These are phyloP conservation scores for Coemansia reversa DNA, from an alignment of 192 early-diverging fungal genomes.

Conservation along the genomic window DNA sequence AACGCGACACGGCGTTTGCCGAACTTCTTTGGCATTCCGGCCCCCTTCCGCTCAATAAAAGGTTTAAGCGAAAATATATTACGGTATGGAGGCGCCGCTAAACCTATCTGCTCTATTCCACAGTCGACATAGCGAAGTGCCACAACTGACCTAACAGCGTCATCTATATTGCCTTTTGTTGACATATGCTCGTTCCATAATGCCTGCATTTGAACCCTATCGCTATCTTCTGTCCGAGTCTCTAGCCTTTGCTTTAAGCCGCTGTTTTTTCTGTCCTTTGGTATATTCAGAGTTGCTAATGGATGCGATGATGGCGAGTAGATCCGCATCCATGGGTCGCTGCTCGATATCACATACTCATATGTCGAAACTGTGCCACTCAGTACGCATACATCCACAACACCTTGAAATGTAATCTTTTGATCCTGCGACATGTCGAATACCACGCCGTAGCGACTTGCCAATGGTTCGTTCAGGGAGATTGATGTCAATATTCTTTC, in stretches of 20 bases:
- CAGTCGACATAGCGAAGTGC: conserved; percentile 35
- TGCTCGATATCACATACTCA: conserved; percentile 16
- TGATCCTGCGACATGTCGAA: conserved; percentile 20
- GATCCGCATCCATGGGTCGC: conserved; percentile 32
- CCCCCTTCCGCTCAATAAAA: conserved; percentile 15
- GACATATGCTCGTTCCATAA: conserved; percentile 16
- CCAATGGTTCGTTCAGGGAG: background rate
- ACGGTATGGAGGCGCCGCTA: conserved; percentile 31
- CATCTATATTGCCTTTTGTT: background rate
- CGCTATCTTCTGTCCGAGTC: background rate
- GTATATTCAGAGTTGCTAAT: conserved; percentile 16
- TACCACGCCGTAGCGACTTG: conserved; percentile 24
- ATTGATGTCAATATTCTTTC: conserved; percentile 3
- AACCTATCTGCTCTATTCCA: conserved; percentile 40
- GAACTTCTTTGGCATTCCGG: conserved; percentile 10
- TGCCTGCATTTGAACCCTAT: conserved; percentile 11
- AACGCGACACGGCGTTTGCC: conserved; percentile 23
- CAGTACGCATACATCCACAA: conserved; percentile 41
- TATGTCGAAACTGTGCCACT: conserved; percentile 27
- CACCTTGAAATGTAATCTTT: conserved; percentile 37
- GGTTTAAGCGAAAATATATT: conserved; percentile 25
- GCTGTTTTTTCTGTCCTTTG: background rate
- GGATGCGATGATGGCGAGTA: conserved; percentile 54
- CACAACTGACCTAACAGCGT: conserved; percentile 6
- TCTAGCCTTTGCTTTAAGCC: background rate